Conservation (phyloP, 139 green algal genomes). For the Chlorella sp. region DNA sequence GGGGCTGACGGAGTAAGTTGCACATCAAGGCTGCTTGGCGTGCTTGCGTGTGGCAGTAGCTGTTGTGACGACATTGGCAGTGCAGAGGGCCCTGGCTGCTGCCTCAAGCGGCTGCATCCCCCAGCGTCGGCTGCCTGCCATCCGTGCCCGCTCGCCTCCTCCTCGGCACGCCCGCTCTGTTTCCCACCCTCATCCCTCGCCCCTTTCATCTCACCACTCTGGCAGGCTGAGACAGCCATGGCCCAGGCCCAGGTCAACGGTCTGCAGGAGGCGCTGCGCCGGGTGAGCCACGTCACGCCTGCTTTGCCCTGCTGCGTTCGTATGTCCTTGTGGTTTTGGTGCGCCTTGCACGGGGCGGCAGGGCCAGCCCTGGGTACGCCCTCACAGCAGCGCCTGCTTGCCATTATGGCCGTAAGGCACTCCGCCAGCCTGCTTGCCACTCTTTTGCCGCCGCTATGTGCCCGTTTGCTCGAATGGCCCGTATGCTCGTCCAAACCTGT, state of each 20-base stretch:
- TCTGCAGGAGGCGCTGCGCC: constrained; percentile 27
- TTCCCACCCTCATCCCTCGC: background rate
- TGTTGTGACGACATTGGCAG: too few relatives aligned
- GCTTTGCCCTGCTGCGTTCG: background rate
- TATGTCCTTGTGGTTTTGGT: background rate
- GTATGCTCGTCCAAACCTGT: too few relatives aligned
- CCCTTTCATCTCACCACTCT: too few relatives aligned
- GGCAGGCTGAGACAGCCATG: constrained; percentile 6
- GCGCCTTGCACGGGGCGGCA: background rate
- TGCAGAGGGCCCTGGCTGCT: background rate
- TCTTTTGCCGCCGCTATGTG: too few relatives aligned
- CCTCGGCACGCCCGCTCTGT: background rate
- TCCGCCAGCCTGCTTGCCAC: background rate
- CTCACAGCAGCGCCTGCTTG: background rate
- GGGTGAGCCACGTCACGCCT: background rate
- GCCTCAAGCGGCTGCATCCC: background rate
- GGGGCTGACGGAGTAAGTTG: background rate
- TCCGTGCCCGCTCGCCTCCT: background rate
- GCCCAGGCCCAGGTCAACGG: constrained; percentile 14
- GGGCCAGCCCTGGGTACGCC: background rate
- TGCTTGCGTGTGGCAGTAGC: too few relatives aligned
- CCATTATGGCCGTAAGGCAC: background rate
- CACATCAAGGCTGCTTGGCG: background rate
- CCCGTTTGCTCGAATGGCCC: too few relatives aligned
- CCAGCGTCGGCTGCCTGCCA: background rate